Conservation (phyloP, 2,329 filamentous ascomycete genomes). For the Aspergillus sp. region DNA sequence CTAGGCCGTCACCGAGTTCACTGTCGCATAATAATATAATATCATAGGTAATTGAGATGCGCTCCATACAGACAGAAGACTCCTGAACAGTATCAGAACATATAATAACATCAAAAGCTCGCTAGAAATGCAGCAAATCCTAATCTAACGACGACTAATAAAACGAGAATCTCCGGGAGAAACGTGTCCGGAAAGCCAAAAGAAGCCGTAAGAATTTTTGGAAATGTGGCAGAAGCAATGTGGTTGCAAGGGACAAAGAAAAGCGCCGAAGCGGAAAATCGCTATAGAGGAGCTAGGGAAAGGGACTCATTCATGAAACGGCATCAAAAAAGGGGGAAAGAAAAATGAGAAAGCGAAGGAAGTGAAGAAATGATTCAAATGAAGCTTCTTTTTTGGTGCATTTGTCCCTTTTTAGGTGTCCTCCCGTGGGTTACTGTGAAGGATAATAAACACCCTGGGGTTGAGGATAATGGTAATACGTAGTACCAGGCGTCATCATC, state of each 20-base stretch:
- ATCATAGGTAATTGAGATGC: neutral
- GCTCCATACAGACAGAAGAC: slow-evolving; percentile 1
- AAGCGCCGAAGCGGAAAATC: slow-evolving; percentile 20
- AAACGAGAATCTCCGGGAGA: slow-evolving; percentile 8
- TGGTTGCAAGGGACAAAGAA: slow-evolving; percentile 16
- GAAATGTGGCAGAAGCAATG: slow-evolving; percentile 1
- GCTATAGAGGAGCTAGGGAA: slow-evolving; percentile 3
- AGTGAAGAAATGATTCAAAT: slow-evolving; percentile 10
- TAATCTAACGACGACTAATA: slow-evolving; percentile 22
- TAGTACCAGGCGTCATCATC: slow-evolving; percentile 67
- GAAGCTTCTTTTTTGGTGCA: neutral
- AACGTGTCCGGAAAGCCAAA: slow-evolving; percentile 11
- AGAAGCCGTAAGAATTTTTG: slow-evolving; percentile 9
- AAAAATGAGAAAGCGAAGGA: slow-evolving; percentile 7
- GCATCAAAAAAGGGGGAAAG: slow-evolving; percentile 3
- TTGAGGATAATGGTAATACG: slow-evolving; percentile 55
- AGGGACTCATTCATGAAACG: slow-evolving; percentile 5
- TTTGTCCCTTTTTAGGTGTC: neutral
- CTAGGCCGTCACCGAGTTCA: slow-evolving; percentile 3
- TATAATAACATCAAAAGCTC: slow-evolving; percentile 13
- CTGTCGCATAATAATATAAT: neutral
- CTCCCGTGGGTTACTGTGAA: slow-evolving; percentile 19
- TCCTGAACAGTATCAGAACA: slow-evolving; percentile 7
- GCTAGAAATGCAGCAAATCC: slow-evolving; percentile 28
- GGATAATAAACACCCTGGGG: slow-evolving; percentile 65